Base-by-base conservation (phyloP, 176 grass and related monocot species). In the Rhynchospora pubera region DNA sequence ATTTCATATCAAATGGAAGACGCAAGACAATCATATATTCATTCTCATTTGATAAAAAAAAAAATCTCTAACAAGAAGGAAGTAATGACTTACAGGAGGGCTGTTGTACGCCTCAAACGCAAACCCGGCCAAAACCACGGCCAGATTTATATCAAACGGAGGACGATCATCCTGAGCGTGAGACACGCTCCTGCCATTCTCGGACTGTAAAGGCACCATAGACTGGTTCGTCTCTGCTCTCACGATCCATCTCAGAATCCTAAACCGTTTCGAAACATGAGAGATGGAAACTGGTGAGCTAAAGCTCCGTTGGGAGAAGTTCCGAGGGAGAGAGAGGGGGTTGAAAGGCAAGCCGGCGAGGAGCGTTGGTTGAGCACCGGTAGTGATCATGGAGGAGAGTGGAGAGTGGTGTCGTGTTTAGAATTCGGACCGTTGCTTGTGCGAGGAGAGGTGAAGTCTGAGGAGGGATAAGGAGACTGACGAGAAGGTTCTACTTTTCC, bases 41-140 rank as follows among this genome's bases (percentile, higher is more conserved):
- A 53, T 30, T 57, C 23, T 78, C 26, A 57, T 80, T 44, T n/a
- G 9, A 78, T 78, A n/a, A 28, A 32, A 15, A 69, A n/a, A 52
- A 15, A 74, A 12, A 13, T 73, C n/a, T 19, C 9, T 18, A 78
- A 16, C 44, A 58, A 57, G n/a, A 79, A 57, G 14, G 3, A 69
- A 22, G 12, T 39, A 60, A 91, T 89, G 55, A 98, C 34, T 39
- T 39, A 39, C 95, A 62, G 92, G 95, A 57, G 92, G 90, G 69
- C 83, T 94, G 30, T 78, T 93, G 75, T 98, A 98, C 22, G 92
- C 82, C 62, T 98, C 95, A 78, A 98, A 98, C 10, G 95, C 90
- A 61, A 98, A 98, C 69, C 92, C 92, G 16, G 95, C 95, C 79
- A 98, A 89, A 69, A 97, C 88, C 62, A 93, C 87, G 48, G 93